Percentiles rank a stretch among this genome's conserved stretches.
These are phyloP conservation scores for Eucalyptus erythrocorys DNA, from an alignment of 345 rosid species.

Conservation along the genomic window DNA sequence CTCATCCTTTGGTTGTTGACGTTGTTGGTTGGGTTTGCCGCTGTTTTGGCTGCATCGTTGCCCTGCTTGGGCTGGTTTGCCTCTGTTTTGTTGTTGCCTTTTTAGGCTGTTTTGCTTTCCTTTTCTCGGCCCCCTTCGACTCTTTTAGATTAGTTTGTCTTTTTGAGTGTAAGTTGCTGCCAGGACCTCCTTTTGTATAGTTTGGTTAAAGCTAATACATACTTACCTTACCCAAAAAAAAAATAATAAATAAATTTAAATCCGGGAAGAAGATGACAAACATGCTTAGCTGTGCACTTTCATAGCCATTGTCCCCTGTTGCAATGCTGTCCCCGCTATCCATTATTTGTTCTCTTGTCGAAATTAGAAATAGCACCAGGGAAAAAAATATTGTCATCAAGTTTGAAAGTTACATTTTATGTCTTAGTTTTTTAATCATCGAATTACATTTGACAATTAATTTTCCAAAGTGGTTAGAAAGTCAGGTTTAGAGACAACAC, in stretches of 20 bases:
- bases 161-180: neutral
- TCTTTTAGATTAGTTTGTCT: too few relatives aligned
- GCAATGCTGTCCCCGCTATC: neutral
- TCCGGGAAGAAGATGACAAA: neutral
- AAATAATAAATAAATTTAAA: too few relatives aligned
- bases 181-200: too few relatives aligned
- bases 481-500: neutral
- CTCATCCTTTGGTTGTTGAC: too few relatives aligned
- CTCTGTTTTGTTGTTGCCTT: too few relatives aligned
- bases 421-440: neutral
- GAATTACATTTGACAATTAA: neutral
- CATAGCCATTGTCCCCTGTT: neutral
- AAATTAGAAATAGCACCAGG: neutral
- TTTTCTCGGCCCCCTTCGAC: too few relatives aligned
- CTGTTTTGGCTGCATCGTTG: too few relatives aligned
- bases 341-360: neutral
- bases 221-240: too few relatives aligned
- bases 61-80: too few relatives aligned
- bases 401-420: neutral
- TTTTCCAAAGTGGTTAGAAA: neutral
- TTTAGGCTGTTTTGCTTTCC: too few relatives aligned
- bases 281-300: neutral
- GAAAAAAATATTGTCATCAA: neutral
- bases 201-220: too few relatives aligned
- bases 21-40: too few relatives aligned